Conservation (phyloP, 1,139 yeast species). For the Yamadazyma triangularis region DNA sequence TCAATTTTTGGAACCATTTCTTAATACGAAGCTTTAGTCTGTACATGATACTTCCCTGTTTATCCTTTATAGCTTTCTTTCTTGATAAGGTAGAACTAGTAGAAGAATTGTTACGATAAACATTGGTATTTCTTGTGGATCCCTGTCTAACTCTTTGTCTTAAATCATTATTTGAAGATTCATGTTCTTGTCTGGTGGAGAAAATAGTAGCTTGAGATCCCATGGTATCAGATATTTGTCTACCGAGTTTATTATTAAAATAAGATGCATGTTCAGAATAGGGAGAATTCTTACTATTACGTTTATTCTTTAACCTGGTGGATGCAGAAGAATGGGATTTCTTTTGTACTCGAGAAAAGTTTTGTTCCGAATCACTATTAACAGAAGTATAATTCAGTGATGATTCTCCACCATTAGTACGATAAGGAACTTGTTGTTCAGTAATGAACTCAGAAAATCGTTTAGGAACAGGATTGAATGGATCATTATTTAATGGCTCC, state of each 20-base stretch:
- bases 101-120: conserved; percentile 11
- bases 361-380: conserved; percentile 15
- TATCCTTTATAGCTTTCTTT: conserved; percentile 31
- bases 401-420: conserved; percentile 22
- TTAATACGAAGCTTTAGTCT: conserved; percentile 25
- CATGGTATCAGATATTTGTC: conserved; percentile 35
- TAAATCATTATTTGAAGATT: neutral
- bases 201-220: conserved; percentile 46
- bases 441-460: conserved; percentile 39
- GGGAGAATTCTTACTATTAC: neutral
- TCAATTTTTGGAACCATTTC: conserved; percentile 21
- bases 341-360: conserved; percentile 1
- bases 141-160: conserved; percentile 9
- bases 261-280: conserved; percentile 1
- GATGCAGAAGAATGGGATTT: conserved; percentile 5
- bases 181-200: conserved; percentile 27
- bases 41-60: conserved; percentile 29
- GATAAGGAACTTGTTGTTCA: conserved; percentile 31
- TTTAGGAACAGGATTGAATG: conserved; percentile 34
- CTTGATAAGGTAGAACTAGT: conserved; percentile 19
- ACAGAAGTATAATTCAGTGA: conserved; percentile 22
- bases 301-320: conserved; percentile 1
- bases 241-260: conserved; percentile 1
- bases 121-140: conserved; percentile 9
- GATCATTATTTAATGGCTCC: conserved; percentile 2